These are phyloP conservation scores for Sphaerobolus stellatus DNA, from an alignment of 1,284 basidiomycete genomes.

Conservation along the genomic window DNA sequence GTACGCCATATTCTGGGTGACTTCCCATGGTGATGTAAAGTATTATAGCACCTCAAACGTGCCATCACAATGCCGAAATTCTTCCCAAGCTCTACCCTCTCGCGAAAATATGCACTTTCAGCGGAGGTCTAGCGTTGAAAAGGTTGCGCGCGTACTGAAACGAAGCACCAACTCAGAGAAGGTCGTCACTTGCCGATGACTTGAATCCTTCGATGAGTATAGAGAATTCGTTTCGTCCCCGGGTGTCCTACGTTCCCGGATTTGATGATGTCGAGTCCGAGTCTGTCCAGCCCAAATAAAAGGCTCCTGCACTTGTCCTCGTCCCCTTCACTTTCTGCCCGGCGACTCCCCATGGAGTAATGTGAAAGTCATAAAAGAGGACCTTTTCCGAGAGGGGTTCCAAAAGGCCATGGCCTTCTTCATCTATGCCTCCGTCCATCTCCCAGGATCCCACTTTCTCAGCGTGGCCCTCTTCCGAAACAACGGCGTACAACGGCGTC, in stretches of 20 bases:
- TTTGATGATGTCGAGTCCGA: neutral
- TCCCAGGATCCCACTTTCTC: constrained; percentile 1
- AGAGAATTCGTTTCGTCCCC: no score
- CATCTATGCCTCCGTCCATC: constrained; percentile 3
- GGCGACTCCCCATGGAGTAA: constrained; percentile 5
- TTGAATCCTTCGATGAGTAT: no score
- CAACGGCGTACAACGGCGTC: constrained; percentile 1
- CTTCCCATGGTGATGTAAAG: no score
- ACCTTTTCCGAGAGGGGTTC: neutral
- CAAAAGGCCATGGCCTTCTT: neutral
- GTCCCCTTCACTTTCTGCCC: constrained; percentile 5
- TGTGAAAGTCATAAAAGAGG: constrained; percentile 1
- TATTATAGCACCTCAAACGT: no score
- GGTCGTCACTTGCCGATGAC: neutral
- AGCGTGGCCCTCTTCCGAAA: neutral
- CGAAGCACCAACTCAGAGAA: neutral
- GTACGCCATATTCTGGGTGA: no score
- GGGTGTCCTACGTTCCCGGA: neutral
- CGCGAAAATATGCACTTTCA: no score
- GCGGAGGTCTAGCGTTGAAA: no score
- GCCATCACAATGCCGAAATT: no score
- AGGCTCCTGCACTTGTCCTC: constrained; percentile 4
- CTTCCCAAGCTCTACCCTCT: no score
- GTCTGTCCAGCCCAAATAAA: constrained; percentile 7
- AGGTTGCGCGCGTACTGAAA: neutral